These are phyloP conservation scores for Kodamaea leandrae DNA, from an alignment of 805 yeast species.

Conservation along the genomic window DNA sequence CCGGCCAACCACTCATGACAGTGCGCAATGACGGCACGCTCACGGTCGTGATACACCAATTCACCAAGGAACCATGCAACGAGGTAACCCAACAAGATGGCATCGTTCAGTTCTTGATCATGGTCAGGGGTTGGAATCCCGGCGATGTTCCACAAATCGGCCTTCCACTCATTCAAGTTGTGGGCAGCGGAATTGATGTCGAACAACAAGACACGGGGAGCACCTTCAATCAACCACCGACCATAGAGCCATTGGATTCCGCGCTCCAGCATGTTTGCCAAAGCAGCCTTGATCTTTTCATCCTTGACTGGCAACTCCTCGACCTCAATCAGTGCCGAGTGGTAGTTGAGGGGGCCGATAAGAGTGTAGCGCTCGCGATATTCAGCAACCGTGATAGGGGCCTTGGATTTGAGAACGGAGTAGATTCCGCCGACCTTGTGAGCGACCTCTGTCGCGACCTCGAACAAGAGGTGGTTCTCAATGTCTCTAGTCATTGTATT, in stretches of 20 bases:
- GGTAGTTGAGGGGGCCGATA: slow-evolving; percentile 80
- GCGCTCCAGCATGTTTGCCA: slow-evolving; percentile 75
- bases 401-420: slow-evolving; percentile 93
- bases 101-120: slow-evolving; percentile 87
- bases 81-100: slow-evolving; percentile 85
- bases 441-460: slow-evolving; percentile 96
- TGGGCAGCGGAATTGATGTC: slow-evolving; percentile 73
- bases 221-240: slow-evolving; percentile 96
- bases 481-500: slow-evolving; percentile 72
- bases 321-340: slow-evolving; percentile 76
- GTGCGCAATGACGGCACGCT: slow-evolving; percentile 88
- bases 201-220: slow-evolving; percentile 87
- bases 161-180: slow-evolving; percentile 86
- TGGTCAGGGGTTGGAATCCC: slow-evolving; percentile 93
- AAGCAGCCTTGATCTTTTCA: slow-evolving; percentile 54
- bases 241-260: slow-evolving; percentile 87
- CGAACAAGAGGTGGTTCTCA: slow-evolving; percentile 82
- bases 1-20: slow-evolving; percentile 99
- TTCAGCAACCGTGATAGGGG: slow-evolving; percentile 94
- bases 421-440: slow-evolving; percentile 97
- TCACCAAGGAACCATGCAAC: slow-evolving; percentile 98
- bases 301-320: slow-evolving; percentile 65
- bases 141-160: slow-evolving; percentile 85
- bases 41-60: slow-evolving; percentile 75
- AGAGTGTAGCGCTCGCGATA: slow-evolving; percentile 82